These are phyloP conservation scores for Ophiostoma ips DNA, from an alignment of 2,329 filamentous ascomycete species.

Conservation along the genomic window DNA sequence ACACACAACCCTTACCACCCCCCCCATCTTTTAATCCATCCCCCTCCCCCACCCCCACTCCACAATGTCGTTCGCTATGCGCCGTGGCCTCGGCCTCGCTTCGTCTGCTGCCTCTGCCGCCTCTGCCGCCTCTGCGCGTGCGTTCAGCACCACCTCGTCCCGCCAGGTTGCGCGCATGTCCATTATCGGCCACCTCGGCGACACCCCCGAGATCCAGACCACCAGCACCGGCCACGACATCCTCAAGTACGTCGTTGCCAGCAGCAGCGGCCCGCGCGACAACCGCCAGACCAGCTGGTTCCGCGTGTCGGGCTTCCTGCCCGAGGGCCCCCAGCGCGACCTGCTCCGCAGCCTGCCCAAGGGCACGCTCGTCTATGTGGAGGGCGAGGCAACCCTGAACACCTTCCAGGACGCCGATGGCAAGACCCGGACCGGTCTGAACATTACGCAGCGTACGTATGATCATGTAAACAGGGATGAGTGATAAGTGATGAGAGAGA, in stretches of 20 bases:
- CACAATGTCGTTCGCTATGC: constrained; percentile 1
- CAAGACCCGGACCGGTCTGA: constrained; percentile 49
- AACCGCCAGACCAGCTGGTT: constrained; percentile 78
- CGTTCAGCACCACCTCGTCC: constrained; percentile 61
- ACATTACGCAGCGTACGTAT: constrained; percentile 65
- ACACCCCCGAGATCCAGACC: constrained; percentile 59
- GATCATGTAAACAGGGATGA: not conserved
- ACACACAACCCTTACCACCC: not conserved
- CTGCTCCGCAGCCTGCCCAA: constrained; percentile 62
- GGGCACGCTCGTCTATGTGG: constrained; percentile 68
- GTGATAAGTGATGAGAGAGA: not conserved
- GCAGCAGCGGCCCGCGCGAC: constrained; percentile 49
- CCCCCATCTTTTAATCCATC: too few species aligned
- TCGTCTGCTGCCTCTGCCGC: too few species aligned
- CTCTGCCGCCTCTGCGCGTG: constrained; percentile 38
- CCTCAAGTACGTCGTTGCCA: constrained; percentile 64
- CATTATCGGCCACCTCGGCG: constrained; percentile 72
- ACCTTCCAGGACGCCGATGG: constrained; percentile 57
- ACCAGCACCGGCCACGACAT: constrained; percentile 61
- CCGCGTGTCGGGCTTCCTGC: constrained; percentile 56
- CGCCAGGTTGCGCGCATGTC: constrained; percentile 64
- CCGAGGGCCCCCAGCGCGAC: constrained; percentile 55
- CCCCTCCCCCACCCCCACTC: not conserved
- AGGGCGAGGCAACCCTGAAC: constrained; percentile 63
- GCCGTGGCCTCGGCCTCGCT: not conserved